Percentiles rank a stretch among this genome's conserved stretches.
phyloP scores from a whole-genome alignment of 495 filamentous ascomycete species.

The Achaetomiella virescens region DNA sequence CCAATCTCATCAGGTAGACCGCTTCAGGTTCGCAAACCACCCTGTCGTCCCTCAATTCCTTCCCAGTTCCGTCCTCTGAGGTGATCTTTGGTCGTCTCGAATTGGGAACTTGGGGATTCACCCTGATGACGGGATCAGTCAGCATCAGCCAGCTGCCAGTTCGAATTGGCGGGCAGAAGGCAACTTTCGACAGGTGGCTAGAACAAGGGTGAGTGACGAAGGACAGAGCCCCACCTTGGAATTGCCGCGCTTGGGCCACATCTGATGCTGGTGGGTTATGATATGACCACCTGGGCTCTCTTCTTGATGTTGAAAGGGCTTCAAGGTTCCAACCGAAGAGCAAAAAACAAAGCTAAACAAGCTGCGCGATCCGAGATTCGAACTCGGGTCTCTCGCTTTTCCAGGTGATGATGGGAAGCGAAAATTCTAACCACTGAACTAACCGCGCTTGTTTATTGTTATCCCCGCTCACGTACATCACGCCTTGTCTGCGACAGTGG shows the following conservation, averaged over 20 bases:
- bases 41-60: no score
- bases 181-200: not conserved
- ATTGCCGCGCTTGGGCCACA: conserved; percentile 10
- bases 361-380: conserved; percentile 24
- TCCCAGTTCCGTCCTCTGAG: no score
- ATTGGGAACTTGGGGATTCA: not conserved
- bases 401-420: conserved; percentile 21
- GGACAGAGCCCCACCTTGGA: not conserved
- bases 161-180: not conserved
- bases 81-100: no score
- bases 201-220: not conserved
- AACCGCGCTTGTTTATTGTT: conserved; percentile 14
- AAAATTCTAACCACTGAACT: conserved; percentile 25
- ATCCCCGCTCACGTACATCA: not conserved
- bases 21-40: no score
- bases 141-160: not conserved
- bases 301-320: not conserved
- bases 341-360: not conserved
- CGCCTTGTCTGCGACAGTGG: not conserved
- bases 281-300: no score
- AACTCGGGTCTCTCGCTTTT: conserved; percentile 21
- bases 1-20: no score
- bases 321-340: not conserved
- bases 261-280: not conserved
- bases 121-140: no score